phyloP scores from a whole-genome alignment of 371 early-diverging fungal genomes.

The Rhizopus stolonifer region DNA sequence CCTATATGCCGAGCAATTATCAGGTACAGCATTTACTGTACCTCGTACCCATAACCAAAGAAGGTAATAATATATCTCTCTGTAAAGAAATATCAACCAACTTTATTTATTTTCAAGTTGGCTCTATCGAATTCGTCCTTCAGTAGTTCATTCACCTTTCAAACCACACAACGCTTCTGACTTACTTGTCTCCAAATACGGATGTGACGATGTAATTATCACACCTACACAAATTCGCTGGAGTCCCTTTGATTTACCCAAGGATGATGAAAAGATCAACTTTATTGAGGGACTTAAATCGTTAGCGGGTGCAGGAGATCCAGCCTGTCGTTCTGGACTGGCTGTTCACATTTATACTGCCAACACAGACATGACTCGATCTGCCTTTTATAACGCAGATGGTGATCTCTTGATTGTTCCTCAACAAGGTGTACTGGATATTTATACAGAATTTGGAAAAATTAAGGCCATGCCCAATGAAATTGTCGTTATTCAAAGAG shows the following conservation, averaged over 20 bases:
- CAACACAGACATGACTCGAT: conserved; percentile 72
- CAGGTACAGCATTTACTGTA: conserved; percentile 94
- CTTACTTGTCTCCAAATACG: conserved; percentile 60
- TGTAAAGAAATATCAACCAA: not conserved
- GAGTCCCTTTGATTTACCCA: conserved; percentile 86
- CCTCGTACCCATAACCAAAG: conserved; percentile 83
- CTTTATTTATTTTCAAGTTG: conserved; percentile 55
- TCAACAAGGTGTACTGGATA: conserved; percentile 87
- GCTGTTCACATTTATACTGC: conserved; percentile 85
- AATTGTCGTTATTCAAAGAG: conserved; percentile 91
- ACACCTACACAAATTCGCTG: conserved; percentile 93
- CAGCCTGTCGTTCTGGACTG: conserved; percentile 75
- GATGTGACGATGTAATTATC: conserved; percentile 45
- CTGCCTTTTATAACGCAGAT: conserved; percentile 87
- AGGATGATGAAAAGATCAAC: conserved; percentile 47
- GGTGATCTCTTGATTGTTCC: conserved; percentile 96
- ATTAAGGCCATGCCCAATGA: conserved; percentile 87
- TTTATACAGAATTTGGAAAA: conserved; percentile 92
- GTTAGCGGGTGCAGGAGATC: conserved; percentile 88
- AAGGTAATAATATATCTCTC: conserved; percentile 50
- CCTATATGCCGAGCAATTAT: conserved; percentile 94
- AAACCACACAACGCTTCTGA: conserved; percentile 33
- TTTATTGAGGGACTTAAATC: conserved; percentile 88
- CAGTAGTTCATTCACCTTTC: conserved; percentile 84
- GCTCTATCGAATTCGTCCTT: conserved; percentile 96